Conservation (phyloP, 1,284 basidiomycete genomes). For the Cutaneotrichosporon mucoides region DNA sequence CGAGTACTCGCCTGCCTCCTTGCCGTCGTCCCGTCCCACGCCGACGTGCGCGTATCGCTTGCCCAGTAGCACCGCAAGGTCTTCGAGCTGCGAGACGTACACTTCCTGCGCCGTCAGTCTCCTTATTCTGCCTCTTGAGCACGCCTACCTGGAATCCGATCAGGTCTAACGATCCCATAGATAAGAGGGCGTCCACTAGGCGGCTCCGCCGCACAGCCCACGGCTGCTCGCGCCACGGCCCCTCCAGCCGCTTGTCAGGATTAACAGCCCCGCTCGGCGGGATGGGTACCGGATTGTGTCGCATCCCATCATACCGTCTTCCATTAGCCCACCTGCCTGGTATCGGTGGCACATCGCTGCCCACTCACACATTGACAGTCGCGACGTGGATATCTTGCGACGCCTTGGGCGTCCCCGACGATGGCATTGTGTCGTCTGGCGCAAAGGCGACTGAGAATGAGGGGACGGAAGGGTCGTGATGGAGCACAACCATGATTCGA, state of each 20-base stretch:
- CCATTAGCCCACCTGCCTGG: not conserved
- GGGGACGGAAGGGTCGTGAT: not conserved
- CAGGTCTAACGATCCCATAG: conserved; percentile 34
- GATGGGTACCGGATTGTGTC: conserved; percentile 29
- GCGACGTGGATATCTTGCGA: conserved; percentile 26
- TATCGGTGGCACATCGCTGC: too few relatives aligned
- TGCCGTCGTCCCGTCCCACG: conserved; percentile 62
- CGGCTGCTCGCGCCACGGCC: conserved; percentile 30
- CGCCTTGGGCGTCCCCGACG: not conserved
- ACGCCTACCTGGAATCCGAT: conserved; percentile 49
- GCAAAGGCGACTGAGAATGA: not conserved
- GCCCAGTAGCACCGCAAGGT: conserved; percentile 58
- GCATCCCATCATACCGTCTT: conserved; percentile 35
- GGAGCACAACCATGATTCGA: not conserved
- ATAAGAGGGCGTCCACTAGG: conserved; percentile 34
- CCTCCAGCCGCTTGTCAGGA: conserved; percentile 5
- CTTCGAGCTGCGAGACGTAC: conserved; percentile 58
- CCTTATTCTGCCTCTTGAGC: not conserved
- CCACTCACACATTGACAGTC: conserved; percentile 42
- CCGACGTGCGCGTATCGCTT: conserved; percentile 57
- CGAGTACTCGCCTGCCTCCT: conserved; percentile 58
- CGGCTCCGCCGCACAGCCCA: conserved; percentile 42
- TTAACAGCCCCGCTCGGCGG: conserved; percentile 26
- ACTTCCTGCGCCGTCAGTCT: conserved; percentile 52
- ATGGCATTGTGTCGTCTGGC: not conserved